Evolutionary conservation across 140 eudicot species (phyloP).

Genomic region (Erigeron philadelphicus): DNA sequence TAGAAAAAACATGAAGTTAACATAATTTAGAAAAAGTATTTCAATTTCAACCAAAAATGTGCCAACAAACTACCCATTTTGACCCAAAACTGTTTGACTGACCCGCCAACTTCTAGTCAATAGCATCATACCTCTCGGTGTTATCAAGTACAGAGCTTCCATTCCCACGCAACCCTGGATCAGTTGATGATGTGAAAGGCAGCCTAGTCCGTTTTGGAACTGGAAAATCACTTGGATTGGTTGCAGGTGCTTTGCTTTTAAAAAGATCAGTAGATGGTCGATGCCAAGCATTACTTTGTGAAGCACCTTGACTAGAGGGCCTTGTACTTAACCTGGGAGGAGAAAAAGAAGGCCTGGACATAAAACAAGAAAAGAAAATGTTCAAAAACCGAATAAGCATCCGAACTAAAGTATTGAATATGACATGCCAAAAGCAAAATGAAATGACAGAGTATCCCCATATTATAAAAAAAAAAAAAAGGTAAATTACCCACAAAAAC

Average conservation of each 20-base stretch:
- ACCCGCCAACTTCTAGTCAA: not conserved
- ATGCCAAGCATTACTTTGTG: constrained; percentile 30
- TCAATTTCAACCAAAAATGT: not conserved
- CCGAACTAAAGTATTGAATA: not conserved
- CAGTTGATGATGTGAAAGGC: constrained; percentile 42
- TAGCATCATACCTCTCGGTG: constrained; percentile 39
- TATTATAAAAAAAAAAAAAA: not conserved
- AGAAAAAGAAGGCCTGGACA: constrained; percentile 40
- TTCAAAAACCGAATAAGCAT: not conserved
- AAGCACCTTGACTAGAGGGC: constrained; percentile 26
- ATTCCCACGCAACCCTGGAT: constrained; percentile 36
- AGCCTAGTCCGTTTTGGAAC: constrained; percentile 53
- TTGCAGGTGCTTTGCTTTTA: constrained; percentile 33
- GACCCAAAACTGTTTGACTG: not conserved
- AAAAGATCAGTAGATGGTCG: constrained; percentile 29
- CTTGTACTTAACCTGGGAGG: constrained; percentile 35
- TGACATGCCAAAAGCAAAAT: not conserved
- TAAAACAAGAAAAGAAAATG: not conserved
- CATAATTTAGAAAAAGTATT: not conserved
- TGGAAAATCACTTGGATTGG: constrained; percentile 36
- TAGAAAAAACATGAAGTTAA: not conserved
- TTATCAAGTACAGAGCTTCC: constrained; percentile 39
- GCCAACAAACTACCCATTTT: not conserved
- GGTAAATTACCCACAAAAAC: not conserved
- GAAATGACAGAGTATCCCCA: not conserved